Evolutionary conservation across 805 yeast genomes (phyloP).

Genomic region (Candida ortonii): DNA sequence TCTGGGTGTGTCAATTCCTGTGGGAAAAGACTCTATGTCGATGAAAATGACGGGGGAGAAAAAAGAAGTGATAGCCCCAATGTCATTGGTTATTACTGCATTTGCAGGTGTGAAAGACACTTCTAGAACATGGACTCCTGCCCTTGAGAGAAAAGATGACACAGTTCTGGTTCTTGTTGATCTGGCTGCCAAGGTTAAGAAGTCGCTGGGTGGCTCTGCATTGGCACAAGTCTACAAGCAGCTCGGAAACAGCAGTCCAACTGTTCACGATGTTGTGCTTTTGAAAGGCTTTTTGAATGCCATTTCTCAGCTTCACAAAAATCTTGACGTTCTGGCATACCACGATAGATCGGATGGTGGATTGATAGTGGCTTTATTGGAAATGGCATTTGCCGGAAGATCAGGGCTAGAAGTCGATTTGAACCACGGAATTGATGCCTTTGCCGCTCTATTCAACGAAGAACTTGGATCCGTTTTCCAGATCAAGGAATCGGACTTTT

Average conservation of each 20-base stretch:
- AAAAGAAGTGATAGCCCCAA: constrained; percentile 92
- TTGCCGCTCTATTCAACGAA: constrained; percentile 75
- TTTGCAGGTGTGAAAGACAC: constrained; percentile 86
- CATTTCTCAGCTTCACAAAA: constrained; percentile 66
- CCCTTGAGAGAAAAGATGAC: constrained; percentile 48
- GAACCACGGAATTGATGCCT: constrained; percentile 37
- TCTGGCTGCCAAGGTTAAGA: constrained; percentile 51
- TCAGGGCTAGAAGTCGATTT: constrained; percentile 67
- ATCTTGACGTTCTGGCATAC: constrained; percentile 71
- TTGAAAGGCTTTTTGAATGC: constrained; percentile 72
- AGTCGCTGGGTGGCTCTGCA: constrained; percentile 88
- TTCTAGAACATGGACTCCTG: constrained; percentile 93
- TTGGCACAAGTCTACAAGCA: constrained; percentile 89
- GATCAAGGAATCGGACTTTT: constrained; percentile 51
- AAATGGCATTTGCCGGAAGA: constrained; percentile 97
- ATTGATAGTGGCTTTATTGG: constrained; percentile 74
- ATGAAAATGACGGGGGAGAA: constrained; percentile 98
- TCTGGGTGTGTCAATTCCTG: constrained; percentile 89
- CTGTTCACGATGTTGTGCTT: constrained; percentile 63
- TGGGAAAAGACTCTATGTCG: constrained; percentile 98
- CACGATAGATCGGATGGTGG: constrained; percentile 99
- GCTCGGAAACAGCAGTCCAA: constrained; percentile 80
- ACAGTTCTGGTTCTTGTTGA: constrained; percentile 77
- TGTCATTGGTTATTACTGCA: constrained; percentile 86
- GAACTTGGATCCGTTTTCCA: constrained; percentile 98